phyloP scores from a whole-genome alignment of 2,329 filamentous ascomycete species.

The Cladosporium halotolerans region DNA sequence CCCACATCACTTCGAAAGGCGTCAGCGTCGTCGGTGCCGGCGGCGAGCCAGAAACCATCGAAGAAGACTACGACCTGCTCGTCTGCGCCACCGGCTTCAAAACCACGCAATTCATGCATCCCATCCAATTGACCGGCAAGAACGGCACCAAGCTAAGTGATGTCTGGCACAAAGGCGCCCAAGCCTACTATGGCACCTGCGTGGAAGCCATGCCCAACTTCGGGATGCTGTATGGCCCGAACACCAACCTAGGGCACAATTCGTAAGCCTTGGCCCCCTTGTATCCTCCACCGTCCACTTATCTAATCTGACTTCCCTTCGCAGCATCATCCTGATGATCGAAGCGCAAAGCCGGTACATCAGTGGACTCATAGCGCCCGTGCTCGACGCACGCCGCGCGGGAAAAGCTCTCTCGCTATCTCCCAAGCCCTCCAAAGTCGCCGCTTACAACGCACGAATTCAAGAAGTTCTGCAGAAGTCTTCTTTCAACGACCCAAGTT shows the following conservation, averaged over 20 bases:
- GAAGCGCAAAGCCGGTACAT: conserved; percentile 53
- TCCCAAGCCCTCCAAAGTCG: conserved; percentile 37
- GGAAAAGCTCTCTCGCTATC: conserved; percentile 40
- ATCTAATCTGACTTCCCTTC: conserved; percentile 26
- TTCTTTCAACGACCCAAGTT: conserved; percentile 50
- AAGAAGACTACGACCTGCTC: conserved; percentile 46
- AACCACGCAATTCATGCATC: conserved; percentile 53
- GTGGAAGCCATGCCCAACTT: conserved; percentile 51
- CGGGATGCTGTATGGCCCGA: conserved; percentile 53
- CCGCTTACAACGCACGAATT: conserved; percentile 42
- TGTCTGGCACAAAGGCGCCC: conserved; percentile 50
- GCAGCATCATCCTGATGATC: conserved; percentile 57
- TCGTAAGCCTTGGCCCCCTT: not conserved
- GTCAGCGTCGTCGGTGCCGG: conserved; percentile 41
- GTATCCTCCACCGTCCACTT: not conserved
- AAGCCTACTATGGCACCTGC: conserved; percentile 46
- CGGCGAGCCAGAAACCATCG: conserved; percentile 13
- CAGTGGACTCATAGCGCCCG: conserved; percentile 43
- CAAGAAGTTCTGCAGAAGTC: conserved; percentile 40
- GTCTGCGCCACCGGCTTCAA: conserved; percentile 55
- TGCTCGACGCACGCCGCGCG: conserved; percentile 40
- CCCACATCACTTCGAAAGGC: conserved; percentile 40
- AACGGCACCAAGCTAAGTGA: conserved; percentile 39
- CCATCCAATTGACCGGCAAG: conserved; percentile 47
- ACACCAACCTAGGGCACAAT: conserved; percentile 42